These are phyloP conservation scores for Dimocarpus longan DNA, from an alignment of 345 rosid species.

Conservation along the genomic window DNA sequence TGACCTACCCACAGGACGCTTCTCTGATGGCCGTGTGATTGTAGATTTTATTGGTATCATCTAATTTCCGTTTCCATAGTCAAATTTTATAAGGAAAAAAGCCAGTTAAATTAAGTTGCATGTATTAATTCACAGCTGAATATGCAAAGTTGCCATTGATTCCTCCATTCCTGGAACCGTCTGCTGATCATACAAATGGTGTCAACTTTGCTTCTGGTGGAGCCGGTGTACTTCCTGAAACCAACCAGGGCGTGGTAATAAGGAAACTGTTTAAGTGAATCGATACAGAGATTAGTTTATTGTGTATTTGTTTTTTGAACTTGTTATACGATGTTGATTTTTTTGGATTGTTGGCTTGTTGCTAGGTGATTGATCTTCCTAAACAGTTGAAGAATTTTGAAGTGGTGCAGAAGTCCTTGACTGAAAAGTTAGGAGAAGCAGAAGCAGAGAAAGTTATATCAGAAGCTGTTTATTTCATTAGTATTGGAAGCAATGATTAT, in stretches of 20 bases:
- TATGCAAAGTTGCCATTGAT: conserved; percentile 54
- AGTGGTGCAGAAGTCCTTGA: conserved; percentile 33
- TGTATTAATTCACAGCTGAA: conserved; percentile 31
- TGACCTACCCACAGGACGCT: conserved; percentile 46
- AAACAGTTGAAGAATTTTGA: conserved; percentile 45
- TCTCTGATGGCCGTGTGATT: conserved; percentile 55
- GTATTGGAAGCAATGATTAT: conserved; percentile 59
- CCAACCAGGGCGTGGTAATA: conserved; percentile 48
- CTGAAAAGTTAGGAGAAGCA: conserved; percentile 40
- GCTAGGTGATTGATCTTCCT: conserved; percentile 47
- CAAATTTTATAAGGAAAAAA: not conserved
- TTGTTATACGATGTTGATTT: not conserved
- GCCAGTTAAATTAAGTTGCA: too few species aligned
- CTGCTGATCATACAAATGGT: conserved; percentile 38
- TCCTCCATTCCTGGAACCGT: conserved; percentile 46
- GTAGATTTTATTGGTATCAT: conserved; percentile 53
- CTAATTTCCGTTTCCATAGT: not conserved
- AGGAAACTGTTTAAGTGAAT: not conserved
- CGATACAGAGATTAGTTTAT: too few species aligned
- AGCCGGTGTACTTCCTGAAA: conserved; percentile 54
- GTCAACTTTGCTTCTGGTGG: conserved; percentile 61
- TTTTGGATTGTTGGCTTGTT: not conserved
- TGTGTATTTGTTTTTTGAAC: not conserved
- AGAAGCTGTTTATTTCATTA: conserved; percentile 59
- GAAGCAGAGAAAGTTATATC: conserved; percentile 33